Base-by-base conservation (phyloP, 106 monocot genomes). In the Dendrobium catenatum region DNA sequence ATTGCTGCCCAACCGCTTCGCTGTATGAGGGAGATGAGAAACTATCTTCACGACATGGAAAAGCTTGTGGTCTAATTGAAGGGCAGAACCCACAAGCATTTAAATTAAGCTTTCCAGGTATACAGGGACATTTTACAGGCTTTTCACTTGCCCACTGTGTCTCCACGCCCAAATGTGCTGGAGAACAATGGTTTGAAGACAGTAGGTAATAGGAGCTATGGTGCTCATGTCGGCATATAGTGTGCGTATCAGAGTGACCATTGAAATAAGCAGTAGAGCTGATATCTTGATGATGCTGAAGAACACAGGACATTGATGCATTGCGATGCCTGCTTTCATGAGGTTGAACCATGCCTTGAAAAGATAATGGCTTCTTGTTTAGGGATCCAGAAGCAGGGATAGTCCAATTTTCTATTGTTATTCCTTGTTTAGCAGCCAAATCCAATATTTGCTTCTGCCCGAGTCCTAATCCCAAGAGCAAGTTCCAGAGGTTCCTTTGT, bases 401-500 rank as follows among this genome's bases (percentile, higher is more conserved):
- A 7, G 84, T 72, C 80, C 87, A 89, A n/a, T 91, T 89, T 81
- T 99, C 95, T 84, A 99, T 85, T 31, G 84, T 91, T 79, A 99
- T 85, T 5, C 95, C 98, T 85, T 93, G 89, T 70, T 88, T 93
- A 33, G 89, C 85, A 80, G 95, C 98, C 77, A 99, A 55, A 68
- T 93, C 89, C 74, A 80, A 79, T 19, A 99, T 73, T 43, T 93
- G 93, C 80, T 91, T 91, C 80, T 93, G 89, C 47, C 91, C 89
- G 68, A 99, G 91, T 29, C 98, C 98, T 81, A 90, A 85, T 13
- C 98, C 91, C 78, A 85, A 80, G n/a, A 93, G 87, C 83, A 99
- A 86, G 79, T 88, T 89, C 98, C 98, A 99, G 20, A 99, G 84
- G 78, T 90, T 91, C 82, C 84, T 86, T 61, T 90, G 84, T 17